Conservation (phyloP, 805 yeast genomes). For the Spathaspora arborariae region DNA sequence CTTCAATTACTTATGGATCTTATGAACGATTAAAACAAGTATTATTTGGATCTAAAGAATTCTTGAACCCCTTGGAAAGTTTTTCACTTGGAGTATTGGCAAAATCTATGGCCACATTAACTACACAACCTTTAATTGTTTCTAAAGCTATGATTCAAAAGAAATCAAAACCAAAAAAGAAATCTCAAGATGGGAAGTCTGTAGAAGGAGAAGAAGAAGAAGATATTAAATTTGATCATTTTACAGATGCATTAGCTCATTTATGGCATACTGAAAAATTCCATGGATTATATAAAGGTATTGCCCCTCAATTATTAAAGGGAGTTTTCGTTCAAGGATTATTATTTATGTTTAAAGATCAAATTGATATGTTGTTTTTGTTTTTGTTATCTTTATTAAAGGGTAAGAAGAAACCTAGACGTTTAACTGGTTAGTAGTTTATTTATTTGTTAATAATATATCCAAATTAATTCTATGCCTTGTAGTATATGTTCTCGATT, state of each 20-base stretch:
- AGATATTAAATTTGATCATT: constrained; percentile 47
- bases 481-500: neutral
- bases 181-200: constrained; percentile 9
- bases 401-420: constrained; percentile 8
- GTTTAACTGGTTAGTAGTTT: neutral
- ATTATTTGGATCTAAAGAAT: constrained; percentile 39
- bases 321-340: constrained; percentile 84
- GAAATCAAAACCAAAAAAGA: constrained; percentile 20
- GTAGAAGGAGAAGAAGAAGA: constrained; percentile 25
- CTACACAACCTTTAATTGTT: constrained; percentile 82
- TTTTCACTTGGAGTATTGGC: constrained; percentile 76
- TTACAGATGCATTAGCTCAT: constrained; percentile 60
- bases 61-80: constrained; percentile 58
- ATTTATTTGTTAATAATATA: neutral
- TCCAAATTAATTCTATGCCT: neutral
- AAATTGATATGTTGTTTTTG: constrained; percentile 42
- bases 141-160: constrained; percentile 79
- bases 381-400: constrained; percentile 28
- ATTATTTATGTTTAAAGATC: constrained; percentile 77
- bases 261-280: constrained; percentile 63
- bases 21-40: constrained; percentile 62
- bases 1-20: constrained; percentile 82
- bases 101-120: constrained; percentile 72
- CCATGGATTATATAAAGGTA: constrained; percentile 70
- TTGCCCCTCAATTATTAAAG: constrained; percentile 74